These are phyloP conservation scores for Fusarium nisikadoi DNA, from an alignment of 2,329 filamentous ascomycete genomes.

Conservation along the genomic window DNA sequence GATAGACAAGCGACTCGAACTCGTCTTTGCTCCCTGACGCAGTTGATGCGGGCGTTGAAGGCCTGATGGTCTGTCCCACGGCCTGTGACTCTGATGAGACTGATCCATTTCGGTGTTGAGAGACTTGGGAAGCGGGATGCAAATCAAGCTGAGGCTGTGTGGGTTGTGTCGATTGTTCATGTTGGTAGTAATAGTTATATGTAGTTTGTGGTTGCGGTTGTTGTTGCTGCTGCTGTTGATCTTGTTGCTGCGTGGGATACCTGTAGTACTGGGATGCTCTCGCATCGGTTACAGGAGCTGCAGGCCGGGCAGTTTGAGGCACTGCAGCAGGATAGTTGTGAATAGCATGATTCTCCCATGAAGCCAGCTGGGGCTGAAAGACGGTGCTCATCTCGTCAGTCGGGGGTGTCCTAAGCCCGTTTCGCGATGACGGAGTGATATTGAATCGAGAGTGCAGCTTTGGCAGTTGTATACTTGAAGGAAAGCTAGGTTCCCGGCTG, in stretches of 20 bases:
- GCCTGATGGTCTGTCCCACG: slow-evolving; percentile 49
- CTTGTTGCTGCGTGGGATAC: slow-evolving; percentile 43
- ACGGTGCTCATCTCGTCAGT: slow-evolving; percentile 64
- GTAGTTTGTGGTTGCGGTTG: slow-evolving; percentile 21
- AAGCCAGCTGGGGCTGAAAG: slow-evolving; percentile 60
- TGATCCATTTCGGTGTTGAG: slow-evolving; percentile 33
- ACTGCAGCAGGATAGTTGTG: slow-evolving; percentile 52
- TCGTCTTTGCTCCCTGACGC: slow-evolving; percentile 49
- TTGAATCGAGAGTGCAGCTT: slow-evolving; percentile 39
- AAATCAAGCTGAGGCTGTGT: slow-evolving; percentile 17
- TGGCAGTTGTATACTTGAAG: slow-evolving; percentile 32
- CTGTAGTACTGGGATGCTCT: slow-evolving; percentile 47
- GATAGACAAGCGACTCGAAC: slow-evolving; percentile 60
- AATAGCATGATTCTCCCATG: slow-evolving; percentile 59
- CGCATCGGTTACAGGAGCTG: slow-evolving; percentile 49
- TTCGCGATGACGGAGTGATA: slow-evolving; percentile 36
- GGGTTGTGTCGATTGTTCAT: slow-evolving; percentile 18
- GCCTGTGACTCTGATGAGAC: slow-evolving; percentile 30
- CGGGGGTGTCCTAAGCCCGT: slow-evolving; percentile 63
- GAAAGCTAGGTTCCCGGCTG: slow-evolving; percentile 31
- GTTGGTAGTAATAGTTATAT: slow-evolving; percentile 29
- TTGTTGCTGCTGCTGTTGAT: slow-evolving; percentile 17
- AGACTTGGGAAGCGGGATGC: slow-evolving; percentile 19
- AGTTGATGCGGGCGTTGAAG: slow-evolving; percentile 49
- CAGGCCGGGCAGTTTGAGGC: slow-evolving; percentile 49